Conservation (phyloP, 2,329 filamentous ascomycete species). For the Ploettnerulaceae sp. region DNA sequence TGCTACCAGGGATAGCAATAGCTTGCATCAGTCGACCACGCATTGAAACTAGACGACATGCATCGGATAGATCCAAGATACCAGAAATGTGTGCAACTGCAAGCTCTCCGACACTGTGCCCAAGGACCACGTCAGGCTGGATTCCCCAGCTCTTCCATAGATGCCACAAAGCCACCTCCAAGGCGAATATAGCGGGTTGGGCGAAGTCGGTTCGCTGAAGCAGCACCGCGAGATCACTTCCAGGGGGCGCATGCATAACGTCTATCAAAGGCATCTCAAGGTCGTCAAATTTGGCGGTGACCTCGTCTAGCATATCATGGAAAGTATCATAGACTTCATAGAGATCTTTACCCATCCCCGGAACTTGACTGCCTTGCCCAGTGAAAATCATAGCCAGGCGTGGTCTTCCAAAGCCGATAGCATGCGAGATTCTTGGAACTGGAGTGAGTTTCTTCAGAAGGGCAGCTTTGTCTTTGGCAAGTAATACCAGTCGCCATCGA, state of each 20-base stretch:
- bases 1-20: conserved; percentile 10
- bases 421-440: background rate
- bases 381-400: background rate
- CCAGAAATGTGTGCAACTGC: conserved; percentile 66
- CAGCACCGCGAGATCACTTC: background rate
- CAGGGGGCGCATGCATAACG: background rate
- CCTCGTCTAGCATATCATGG: background rate
- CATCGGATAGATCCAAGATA: conserved; percentile 63
- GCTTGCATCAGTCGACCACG: conserved; percentile 44
- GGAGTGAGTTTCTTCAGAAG: background rate
- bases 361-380: background rate
- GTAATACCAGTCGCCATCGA: background rate
- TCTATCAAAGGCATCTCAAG: background rate
- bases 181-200: conserved; percentile 41
- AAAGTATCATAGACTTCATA: background rate
- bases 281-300: background rate
- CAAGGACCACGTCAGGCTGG: conserved; percentile 51
- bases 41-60: conserved; percentile 62
- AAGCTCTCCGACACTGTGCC: conserved; percentile 68
- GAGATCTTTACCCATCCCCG: background rate
- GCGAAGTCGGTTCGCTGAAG: background rate
- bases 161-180: conserved; percentile 51
- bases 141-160: conserved; percentile 55
- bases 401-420: background rate
- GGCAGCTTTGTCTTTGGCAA: background rate